Base-by-base conservation (phyloP, 1,139 yeast species). In the Blastobotrys capitulatus region DNA sequence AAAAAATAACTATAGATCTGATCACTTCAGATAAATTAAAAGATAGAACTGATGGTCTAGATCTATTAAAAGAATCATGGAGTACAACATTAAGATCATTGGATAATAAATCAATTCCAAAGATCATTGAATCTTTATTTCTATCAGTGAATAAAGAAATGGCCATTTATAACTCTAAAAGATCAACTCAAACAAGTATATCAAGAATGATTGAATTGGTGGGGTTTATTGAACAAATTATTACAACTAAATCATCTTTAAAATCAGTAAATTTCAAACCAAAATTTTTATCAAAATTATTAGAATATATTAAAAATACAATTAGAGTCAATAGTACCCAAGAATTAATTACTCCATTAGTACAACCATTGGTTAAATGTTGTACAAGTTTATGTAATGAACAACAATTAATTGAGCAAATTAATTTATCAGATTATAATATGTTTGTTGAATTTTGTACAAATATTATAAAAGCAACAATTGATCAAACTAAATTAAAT, bases 341-440 rank as follows among this genome's bases (percentile, higher is more conserved):
- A 10, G 42, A 35, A 9, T 18, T 55, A 3, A 51, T 52, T 26
- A 47, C 47, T 16, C 59, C 59, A 2, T 37, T 58, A 42, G 44
- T 57, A 22, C 38, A 32, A 8, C 53, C 57, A 6, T 51, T 51
- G 31, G 44, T 56, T 10, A 54, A 51, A 38, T 38, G 51, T 8
- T 48, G 53, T 20, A 35, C 52, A 20, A 19, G 48, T 2, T 37
- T 58, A 16, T 51, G 54, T n/a, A 31, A 46, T 12, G 37, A 54
- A 38, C 44, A 55, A 13, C 54, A 59, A 1, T 59, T 59, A 27
- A 43, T 60, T 10, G 64, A 62, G 38, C 63, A 59, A 32, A 47
- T 63, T 34, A 32, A 55, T 5, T 46, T 48, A 16, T 47, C 38
- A 1, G 60, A 57, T n/a, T 62, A 65, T 64, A 36, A 43, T 1